Percentiles rank a stretch among this genome's conserved stretches.
phyloP scores from a whole-genome alignment of 164 flowering plant species.

The Pachysandra terminalis region DNA sequence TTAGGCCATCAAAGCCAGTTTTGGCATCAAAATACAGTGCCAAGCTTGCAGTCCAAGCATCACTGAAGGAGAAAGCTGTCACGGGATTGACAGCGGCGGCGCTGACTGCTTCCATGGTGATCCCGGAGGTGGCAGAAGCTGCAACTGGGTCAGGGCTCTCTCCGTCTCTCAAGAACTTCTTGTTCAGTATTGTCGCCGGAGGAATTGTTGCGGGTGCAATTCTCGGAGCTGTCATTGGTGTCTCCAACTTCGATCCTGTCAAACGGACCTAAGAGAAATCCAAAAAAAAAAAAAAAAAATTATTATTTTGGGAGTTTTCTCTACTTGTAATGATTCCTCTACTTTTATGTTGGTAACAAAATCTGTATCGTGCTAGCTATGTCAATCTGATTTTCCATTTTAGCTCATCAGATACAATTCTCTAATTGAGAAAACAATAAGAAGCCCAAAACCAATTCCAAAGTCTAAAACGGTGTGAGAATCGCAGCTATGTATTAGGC shows the following conservation, averaged over 20 bases:
- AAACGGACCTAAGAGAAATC: conserved; percentile 25
- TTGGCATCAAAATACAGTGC: conserved; percentile 8
- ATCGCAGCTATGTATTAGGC: no score
- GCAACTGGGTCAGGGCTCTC: conserved; percentile 32
- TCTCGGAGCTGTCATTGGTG: conserved; percentile 43
- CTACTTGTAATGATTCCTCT: background rate
- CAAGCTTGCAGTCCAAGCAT: conserved; percentile 23
- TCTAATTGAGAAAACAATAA: no score
- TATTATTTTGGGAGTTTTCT: background rate
- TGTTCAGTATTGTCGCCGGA: conserved; percentile 49
- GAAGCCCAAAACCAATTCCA: no score
- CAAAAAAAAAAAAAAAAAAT: no score
- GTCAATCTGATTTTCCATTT: no score
- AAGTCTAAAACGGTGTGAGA: no score
- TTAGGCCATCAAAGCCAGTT: conserved; percentile 29
- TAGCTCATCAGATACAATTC: no score
- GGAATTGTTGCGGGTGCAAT: conserved; percentile 35
- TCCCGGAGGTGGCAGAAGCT: conserved; percentile 39
- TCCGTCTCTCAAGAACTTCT: conserved; percentile 56
- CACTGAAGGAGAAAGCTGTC: conserved; percentile 40
- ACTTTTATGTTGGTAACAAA: background rate
- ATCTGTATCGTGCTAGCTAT: no score
- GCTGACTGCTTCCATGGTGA: conserved; percentile 34
- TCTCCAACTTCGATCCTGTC: conserved; percentile 56
- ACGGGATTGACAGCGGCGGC: conserved; percentile 38